Evolutionary conservation across 78 protist species (phyloP).

Genomic region (Dictyostelium firmibasis): DNA sequence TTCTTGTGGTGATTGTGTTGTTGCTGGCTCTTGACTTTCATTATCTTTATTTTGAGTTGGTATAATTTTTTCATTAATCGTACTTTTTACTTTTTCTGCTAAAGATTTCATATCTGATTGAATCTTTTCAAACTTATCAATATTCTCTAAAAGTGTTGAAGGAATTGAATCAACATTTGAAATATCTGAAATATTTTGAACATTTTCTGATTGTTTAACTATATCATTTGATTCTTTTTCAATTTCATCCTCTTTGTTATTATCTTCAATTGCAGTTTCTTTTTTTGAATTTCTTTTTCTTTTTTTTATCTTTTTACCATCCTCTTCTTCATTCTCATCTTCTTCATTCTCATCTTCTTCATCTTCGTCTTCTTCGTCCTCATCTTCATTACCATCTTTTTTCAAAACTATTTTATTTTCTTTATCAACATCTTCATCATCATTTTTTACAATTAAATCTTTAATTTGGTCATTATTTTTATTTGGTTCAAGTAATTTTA

Average conservation of each 20-base stretch:
- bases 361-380: background rate
- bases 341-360: background rate
- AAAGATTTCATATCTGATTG: background rate
- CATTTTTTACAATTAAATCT: background rate
- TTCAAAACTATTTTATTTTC: background rate
- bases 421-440: background rate
- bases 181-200: background rate
- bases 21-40: background rate
- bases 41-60: background rate
- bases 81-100: background rate
- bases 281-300: background rate
- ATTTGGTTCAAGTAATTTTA: background rate
- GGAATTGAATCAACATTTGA: background rate
- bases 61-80: background rate
- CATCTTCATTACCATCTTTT: background rate
- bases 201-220: background rate
- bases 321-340: background rate
- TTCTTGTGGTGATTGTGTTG: background rate
- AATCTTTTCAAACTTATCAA: slow-evolving; percentile 3
- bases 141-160: slow-evolving; percentile 12
- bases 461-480: background rate
- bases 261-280: background rate
- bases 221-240: slow-evolving; percentile 1
- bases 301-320: background rate
- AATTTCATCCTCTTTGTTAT: background rate